Conservation (phyloP, 164 flowering plant genomes). For the Sextonia rubra region DNA sequence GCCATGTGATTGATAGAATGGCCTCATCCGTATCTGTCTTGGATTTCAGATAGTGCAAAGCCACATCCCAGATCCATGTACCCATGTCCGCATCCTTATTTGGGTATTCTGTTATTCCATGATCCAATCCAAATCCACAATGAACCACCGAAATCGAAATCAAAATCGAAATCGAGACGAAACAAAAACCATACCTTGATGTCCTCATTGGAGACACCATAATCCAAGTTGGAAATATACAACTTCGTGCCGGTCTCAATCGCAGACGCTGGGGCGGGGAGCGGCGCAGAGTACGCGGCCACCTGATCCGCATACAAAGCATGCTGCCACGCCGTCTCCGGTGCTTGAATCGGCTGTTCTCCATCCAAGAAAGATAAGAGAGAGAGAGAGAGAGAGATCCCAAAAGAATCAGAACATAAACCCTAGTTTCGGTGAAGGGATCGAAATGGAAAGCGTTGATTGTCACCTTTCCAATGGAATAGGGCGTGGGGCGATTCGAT, state of each 20-base stretch:
- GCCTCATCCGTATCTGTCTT: too few species aligned
- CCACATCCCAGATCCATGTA: too few species aligned
- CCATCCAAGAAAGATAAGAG: constrained; percentile 32
- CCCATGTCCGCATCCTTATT: too few species aligned
- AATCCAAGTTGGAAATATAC: constrained; percentile 4
- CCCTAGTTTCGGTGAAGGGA: neutral
- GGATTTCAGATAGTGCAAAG: too few species aligned
- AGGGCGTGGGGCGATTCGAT: neutral
- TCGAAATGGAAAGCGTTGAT: constrained; percentile 2
- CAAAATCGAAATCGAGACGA: neutral
- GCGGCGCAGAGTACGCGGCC: neutral
- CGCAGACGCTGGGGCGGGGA: neutral
- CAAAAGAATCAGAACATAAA: constrained; percentile 24
- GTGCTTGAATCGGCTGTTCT: constrained; percentile 6
- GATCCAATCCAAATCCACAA: too few species aligned
- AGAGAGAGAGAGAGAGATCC: constrained; percentile 27
- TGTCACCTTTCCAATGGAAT: neutral
- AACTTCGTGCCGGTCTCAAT: constrained; percentile 1
- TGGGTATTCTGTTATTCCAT: too few species aligned
- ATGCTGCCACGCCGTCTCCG: neutral
- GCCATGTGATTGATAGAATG: too few species aligned
- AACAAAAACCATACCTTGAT: neutral
- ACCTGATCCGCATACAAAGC: constrained; percentile 10
- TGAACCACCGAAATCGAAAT: neutral
- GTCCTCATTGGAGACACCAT: neutral